Evolutionary conservation across 1,284 basidiomycete species (phyloP), one percentile per base, ranked within the genome.

Genomic region (Tilletia setariae): DNA sequence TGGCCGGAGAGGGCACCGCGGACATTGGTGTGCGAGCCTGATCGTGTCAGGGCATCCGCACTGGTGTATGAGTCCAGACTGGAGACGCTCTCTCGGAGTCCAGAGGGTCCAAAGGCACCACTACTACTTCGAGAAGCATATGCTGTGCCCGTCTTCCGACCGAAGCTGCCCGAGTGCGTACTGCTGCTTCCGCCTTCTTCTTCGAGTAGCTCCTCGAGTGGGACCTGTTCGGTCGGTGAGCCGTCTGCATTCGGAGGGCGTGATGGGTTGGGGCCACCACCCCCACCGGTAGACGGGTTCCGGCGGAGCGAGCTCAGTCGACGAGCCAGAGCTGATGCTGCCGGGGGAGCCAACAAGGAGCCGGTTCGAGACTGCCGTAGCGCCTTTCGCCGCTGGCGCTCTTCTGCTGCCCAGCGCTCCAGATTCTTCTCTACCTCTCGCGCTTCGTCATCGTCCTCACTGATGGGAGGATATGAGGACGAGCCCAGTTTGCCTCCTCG

Each of bases 351-450:
- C 6, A 63, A 25, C 15, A 63, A 16, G 1, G 62, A 63, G 62
- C 28, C 28, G 2, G 62, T 40, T n/a, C 62, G 72, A 43, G 74
- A 76, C 6, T 72, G 59, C 6, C 76, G 67, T n/a, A 73, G 72
- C 8, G 76, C 76, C 62, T 77, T 77, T 23, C 76, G 71, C 40
- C 74, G 44, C 62, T 73, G 73, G 13, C 71, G 67, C 61, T 77
- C 76, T 49, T 76, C 74, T 2, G 73, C 71, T 6, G 74, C 76
- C 76, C 76, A 77, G 2, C 76, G 71, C 44, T 76, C 76, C 16
- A 77, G 59, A 28, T 77, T 77, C 47, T 72, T 68, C 56, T 76
- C 72, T 13, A 76, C 73, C 16, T 73, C 70, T 56, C 72, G 73
- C 16, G 75, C 75, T 53, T 76, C 75, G 25, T 70, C 67, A 32